Conservation (phyloP, 2,329 filamentous ascomycete species). For the Neurospora crassa region DNA sequence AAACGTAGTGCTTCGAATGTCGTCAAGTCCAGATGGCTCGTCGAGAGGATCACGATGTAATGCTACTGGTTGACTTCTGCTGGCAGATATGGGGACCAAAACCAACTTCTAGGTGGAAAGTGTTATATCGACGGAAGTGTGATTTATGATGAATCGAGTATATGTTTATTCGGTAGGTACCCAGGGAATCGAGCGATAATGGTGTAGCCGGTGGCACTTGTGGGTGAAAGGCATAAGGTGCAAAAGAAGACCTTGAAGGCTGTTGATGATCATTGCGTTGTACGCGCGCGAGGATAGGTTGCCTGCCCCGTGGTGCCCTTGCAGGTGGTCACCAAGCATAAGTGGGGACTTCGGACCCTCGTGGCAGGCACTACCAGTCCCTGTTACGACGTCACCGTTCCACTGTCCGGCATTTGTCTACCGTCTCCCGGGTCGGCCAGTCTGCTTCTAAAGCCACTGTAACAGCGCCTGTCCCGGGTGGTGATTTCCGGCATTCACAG, state of each 20-base stretch:
- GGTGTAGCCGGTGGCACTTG: background rate
- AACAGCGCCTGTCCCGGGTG: background rate
- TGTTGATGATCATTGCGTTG: background rate
- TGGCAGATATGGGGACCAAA: background rate
- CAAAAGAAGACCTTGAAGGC: background rate
- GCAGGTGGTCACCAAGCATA: background rate
- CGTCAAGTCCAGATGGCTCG: background rate
- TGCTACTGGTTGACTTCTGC: background rate
- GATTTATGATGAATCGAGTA: background rate
- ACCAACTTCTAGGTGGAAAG: background rate
- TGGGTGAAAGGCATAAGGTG: background rate
- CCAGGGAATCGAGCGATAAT: background rate
- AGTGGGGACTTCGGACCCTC: background rate
- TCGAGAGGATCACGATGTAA: background rate
- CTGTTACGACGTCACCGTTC: background rate
- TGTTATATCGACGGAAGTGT: background rate
- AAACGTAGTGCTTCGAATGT: background rate
- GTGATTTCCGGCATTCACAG: background rate
- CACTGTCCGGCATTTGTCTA: background rate
- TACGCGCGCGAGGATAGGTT: background rate
- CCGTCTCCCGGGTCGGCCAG: background rate
- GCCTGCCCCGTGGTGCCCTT: background rate
- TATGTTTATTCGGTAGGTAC: background rate
- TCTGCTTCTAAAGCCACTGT: background rate
- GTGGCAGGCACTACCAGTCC: background rate